Base-by-base conservation (phyloP, 495 filamentous ascomycete species). In the Aspergillus egyptiacus region DNA sequence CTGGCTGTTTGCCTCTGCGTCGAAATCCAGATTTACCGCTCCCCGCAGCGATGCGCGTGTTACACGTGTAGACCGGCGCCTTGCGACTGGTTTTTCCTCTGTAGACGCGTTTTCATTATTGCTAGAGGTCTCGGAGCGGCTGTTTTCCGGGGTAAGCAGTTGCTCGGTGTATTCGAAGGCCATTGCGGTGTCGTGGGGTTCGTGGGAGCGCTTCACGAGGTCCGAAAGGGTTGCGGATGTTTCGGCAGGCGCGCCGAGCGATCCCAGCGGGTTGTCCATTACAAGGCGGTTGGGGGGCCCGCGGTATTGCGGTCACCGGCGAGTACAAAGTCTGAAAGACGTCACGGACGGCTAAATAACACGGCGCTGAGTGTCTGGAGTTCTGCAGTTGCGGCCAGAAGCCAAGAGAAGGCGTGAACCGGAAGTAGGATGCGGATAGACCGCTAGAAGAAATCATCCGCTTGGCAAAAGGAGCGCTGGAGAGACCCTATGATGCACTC, bases 41-140 rank as follows among this genome's bases (percentile, higher is more conserved):
- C 57, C 58, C 50, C 54, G 63, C 43, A 73, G 36, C 15, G 71
- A 74, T 51, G 63, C 65, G 67, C 71, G 71, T 60, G 58, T 61
- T 40, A 63, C 61, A 54, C 69, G 67, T 65, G 71, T 68, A 60
- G 71, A 72, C 32, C 63, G 63, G 25, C 65, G 65, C 42, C 67
- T 67, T 35, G 58, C 24, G 9, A 58, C 54, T 19, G 64, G 55
- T 52, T 69, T 71, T 50, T 74, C 71, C 17, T 74, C 70, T 14
- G 55, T 52, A 18, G 58, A 67, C 60, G 65, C 66, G 63, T 69
- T 65, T 55, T 72, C 71, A 58, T 69, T 69, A 55, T 72, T 74
- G 60, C 71, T 74, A 3, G 71, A 74, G 1, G 71, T 74, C 48
- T 74, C 71, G n/a, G 71, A 74, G 46, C 71, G 69, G 50, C 71